Conservation (phyloP, 306 rosid genomes). For the Ormosia emarginata region DNA sequence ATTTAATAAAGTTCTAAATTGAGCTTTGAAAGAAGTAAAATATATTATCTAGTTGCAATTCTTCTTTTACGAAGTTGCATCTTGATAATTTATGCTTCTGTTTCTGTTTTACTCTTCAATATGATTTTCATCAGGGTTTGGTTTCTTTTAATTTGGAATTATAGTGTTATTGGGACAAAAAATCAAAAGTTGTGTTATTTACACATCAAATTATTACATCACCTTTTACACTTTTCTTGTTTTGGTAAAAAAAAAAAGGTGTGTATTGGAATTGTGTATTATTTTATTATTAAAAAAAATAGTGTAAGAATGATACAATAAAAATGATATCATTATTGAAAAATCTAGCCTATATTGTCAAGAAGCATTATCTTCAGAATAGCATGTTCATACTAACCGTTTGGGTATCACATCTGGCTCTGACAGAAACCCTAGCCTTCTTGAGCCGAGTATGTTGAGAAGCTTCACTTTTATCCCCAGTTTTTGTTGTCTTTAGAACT, state of each 20-base stretch:
- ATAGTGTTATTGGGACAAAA: neutral
- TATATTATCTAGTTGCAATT: neutral
- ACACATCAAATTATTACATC: too few species aligned
- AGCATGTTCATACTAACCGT: conserved; percentile 40
- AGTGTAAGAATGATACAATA: too few species aligned
- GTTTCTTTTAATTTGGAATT: neutral
- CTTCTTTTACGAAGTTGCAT: neutral
- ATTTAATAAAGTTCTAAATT: neutral
- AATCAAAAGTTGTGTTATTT: too few species aligned
- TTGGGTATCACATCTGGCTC: conserved; percentile 68
- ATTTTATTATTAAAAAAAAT: too few species aligned
- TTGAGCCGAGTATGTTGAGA: conserved; percentile 39
- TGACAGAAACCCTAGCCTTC: conserved; percentile 67
- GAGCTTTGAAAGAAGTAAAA: neutral
- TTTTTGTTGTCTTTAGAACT: conserved; percentile 27
- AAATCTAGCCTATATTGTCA: neutral
- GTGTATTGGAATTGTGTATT: too few species aligned
- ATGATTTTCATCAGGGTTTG: neutral
- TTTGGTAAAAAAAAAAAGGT: too few species aligned
- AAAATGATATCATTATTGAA: too few species aligned
- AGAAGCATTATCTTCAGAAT: neutral
- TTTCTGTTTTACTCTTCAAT: neutral
- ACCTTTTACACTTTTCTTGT: too few species aligned
- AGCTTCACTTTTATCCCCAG: conserved; percentile 35
- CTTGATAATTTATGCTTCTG: neutral